These are phyloP conservation scores for Arachnopeziza araneosa DNA, from an alignment of 2,329 filamentous ascomycete species.

Conservation along the genomic window DNA sequence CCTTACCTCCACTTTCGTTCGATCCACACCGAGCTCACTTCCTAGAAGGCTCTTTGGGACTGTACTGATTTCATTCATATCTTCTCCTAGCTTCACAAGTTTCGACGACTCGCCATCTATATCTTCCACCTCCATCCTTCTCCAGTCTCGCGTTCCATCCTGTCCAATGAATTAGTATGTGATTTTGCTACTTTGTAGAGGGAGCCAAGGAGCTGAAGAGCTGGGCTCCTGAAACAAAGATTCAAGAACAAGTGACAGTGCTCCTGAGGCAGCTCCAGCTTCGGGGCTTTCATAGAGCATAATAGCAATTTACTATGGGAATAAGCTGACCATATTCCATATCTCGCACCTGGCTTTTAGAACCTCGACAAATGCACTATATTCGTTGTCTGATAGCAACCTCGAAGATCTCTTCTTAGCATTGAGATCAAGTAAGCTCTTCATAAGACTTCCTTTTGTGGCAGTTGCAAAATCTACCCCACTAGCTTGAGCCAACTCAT, in stretches of 20 bases:
- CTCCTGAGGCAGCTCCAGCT: no score
- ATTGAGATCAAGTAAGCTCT: constrained; percentile 42
- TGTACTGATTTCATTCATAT: background rate
- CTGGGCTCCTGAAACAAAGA: no score
- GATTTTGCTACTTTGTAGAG: no score
- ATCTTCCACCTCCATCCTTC: constrained; percentile 47
- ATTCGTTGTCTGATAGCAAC: constrained; percentile 62
- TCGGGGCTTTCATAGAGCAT: no score
- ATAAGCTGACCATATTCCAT: constrained; percentile 85
- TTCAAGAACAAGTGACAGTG: no score
- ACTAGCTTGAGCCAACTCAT: constrained; percentile 70
- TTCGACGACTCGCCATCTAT: constrained; percentile 25
- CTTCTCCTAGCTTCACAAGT: constrained; percentile 18
- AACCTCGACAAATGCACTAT: constrained; percentile 69
- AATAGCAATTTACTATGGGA: no score
- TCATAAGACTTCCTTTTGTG: constrained; percentile 46
- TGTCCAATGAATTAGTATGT: no score
- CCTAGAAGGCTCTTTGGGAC: background rate
- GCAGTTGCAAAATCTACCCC: constrained; percentile 59
- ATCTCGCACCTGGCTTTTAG: constrained; percentile 74
- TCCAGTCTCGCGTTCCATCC: constrained; percentile 68
- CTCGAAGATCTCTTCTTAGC: constrained; percentile 25
- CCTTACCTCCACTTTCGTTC: background rate
- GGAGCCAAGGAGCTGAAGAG: no score
- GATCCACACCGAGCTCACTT: background rate